phyloP scores from a whole-genome alignment of 2,329 filamentous ascomycete species.

The Lecanicillium sp. region DNA sequence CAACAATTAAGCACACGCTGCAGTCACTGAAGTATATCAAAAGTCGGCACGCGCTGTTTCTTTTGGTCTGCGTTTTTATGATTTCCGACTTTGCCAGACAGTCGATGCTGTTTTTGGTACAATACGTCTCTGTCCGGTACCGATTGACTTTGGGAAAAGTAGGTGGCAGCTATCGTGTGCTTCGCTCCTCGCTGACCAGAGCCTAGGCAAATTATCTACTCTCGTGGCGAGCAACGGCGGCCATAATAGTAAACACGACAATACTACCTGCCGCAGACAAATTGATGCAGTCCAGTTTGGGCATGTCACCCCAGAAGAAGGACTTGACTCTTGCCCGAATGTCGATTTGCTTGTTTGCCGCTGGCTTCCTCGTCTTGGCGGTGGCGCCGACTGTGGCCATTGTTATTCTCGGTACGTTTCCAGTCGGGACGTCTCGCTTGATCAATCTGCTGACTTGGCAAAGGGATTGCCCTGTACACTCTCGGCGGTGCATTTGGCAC shows the following conservation, averaged over 20 bases:
- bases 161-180: background rate
- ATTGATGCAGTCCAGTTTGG: background rate
- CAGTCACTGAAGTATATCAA: slow-evolving; percentile 4
- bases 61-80: slow-evolving; percentile 1
- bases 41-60: background rate
- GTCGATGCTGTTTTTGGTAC: slow-evolving; percentile 9
- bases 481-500: slow-evolving; percentile 7
- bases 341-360: background rate
- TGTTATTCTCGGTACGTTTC: slow-evolving; percentile 2
- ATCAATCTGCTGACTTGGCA: background rate
- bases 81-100: slow-evolving; percentile 10
- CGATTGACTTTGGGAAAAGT: slow-evolving; percentile 1
- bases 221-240: slow-evolving; percentile 4
- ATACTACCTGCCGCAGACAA: slow-evolving; percentile 1
- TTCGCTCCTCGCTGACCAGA: background rate
- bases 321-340: slow-evolving; percentile 1
- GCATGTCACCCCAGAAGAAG: slow-evolving; percentile 1
- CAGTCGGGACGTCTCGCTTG: background rate
- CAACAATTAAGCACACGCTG: slow-evolving; percentile 1
- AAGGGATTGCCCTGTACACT: slow-evolving; percentile 3
- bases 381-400: slow-evolving; percentile 1
- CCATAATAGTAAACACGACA: slow-evolving; percentile 1
- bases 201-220: slow-evolving; percentile 6
- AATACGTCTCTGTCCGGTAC: slow-evolving; percentile 9
- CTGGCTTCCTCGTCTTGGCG: slow-evolving; percentile 1